phyloP scores from a whole-genome alignment of 1,284 basidiomycete species.

The Meripilus lineatus region DNA sequence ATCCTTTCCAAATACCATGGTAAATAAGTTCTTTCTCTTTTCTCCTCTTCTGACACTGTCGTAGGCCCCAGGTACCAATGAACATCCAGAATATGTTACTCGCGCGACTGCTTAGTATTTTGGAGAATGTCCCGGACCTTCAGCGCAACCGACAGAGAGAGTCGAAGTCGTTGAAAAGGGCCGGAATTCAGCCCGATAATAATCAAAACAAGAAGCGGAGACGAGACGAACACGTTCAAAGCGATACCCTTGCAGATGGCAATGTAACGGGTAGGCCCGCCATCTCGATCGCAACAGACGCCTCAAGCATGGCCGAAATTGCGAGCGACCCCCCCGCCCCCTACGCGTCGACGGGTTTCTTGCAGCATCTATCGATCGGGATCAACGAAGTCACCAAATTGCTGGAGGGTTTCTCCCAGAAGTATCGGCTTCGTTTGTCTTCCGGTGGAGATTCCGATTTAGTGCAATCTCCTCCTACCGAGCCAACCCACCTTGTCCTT shows the following conservation, averaged over 20 bases:
- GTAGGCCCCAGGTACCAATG: conserved; percentile 61
- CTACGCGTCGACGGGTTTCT: too few relatives aligned
- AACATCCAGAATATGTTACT: conserved; percentile 61
- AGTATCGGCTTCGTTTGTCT: conserved; percentile 25
- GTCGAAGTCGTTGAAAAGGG: background rate
- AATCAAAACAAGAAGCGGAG: conserved; percentile 2
- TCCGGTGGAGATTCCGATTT: conserved; percentile 8
- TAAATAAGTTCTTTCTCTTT: conserved; percentile 25
- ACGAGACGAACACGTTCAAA: too few relatives aligned
- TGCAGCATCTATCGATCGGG: conserved; percentile 55
- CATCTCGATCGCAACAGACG: background rate
- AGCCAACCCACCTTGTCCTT: conserved; percentile 43
- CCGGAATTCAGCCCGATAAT: background rate
- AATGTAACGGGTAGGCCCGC: background rate
- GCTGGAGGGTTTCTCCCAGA: conserved; percentile 57
- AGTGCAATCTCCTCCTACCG: background rate
- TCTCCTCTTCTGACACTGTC: conserved; percentile 7
- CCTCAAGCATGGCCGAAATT: background rate
- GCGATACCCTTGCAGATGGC: background rate
- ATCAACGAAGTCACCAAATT: conserved; percentile 79
- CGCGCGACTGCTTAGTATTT: conserved; percentile 39
- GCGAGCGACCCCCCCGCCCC: conserved; percentile 1
- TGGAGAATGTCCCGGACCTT: conserved; percentile 47
- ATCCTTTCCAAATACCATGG: conserved; percentile 70
- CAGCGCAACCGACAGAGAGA: conserved; percentile 28